phyloP scores from a whole-genome alignment of 192 early-diverging fungal genomes.

The Backusella tarrabulga region DNA sequence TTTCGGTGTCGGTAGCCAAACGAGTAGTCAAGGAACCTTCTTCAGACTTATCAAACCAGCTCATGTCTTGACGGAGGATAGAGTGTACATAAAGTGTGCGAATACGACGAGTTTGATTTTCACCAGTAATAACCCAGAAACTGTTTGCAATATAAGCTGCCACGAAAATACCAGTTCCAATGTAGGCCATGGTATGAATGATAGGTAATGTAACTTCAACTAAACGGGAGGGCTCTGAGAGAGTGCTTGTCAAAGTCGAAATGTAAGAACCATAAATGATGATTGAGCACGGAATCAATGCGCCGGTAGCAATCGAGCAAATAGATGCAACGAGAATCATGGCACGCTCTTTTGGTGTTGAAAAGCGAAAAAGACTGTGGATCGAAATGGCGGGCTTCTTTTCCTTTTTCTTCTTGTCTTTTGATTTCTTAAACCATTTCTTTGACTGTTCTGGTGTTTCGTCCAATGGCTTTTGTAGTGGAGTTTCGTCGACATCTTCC shows the following conservation, averaged over 20 bases:
- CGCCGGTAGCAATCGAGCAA: slow-evolving; percentile 11
- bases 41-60: slow-evolving; percentile 80
- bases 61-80: slow-evolving; percentile 80
- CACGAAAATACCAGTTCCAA: slow-evolving; percentile 57
- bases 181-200: slow-evolving; percentile 47
- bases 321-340: background rate
- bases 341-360: background rate
- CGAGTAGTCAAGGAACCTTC: slow-evolving; percentile 82
- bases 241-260: background rate
- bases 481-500: background rate
- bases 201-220: slow-evolving; percentile 16
- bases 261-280: slow-evolving; percentile 31
- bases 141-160: slow-evolving; percentile 60
- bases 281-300: slow-evolving; percentile 14
- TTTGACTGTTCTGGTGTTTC: background rate
- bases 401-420: background rate
- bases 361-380: background rate
- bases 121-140: slow-evolving; percentile 48
- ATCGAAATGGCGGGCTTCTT: background rate
- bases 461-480: background rate
- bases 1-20: slow-evolving; percentile 78
- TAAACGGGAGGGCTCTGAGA: background rate
- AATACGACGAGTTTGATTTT: slow-evolving; percentile 59
- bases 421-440: background rate
- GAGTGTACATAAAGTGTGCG: slow-evolving; percentile 71